These are phyloP conservation scores for Chytriomyces confervae DNA, from an alignment of 192 early-diverging fungal species.

Conservation along the genomic window DNA sequence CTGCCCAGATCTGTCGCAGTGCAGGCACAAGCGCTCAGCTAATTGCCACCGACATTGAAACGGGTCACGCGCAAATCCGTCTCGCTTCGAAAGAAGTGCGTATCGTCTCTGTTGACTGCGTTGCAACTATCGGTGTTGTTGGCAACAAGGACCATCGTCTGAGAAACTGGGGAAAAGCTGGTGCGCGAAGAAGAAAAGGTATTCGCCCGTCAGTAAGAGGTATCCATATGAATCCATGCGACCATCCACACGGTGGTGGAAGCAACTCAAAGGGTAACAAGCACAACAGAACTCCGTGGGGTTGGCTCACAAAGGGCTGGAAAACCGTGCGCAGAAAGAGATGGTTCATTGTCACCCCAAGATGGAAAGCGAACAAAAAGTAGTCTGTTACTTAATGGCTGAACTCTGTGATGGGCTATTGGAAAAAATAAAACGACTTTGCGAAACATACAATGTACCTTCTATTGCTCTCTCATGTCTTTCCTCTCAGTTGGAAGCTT, in stretches of 20 bases:
- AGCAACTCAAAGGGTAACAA: slow-evolving; percentile 91
- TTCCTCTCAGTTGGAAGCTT: no score
- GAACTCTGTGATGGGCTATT: no score
- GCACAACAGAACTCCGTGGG: slow-evolving; percentile 88
- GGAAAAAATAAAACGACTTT: no score
- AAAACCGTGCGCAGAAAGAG: slow-evolving; percentile 67
- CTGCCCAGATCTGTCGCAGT: slow-evolving; percentile 77
- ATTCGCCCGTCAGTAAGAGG: slow-evolving; percentile 92
- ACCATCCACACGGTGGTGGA: slow-evolving; percentile 99
- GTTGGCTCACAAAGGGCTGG: slow-evolving; percentile 90
- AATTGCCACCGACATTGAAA: slow-evolving; percentile 71
- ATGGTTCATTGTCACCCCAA: slow-evolving; percentile 51
- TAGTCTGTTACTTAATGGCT: not conserved
- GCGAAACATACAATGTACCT: no score
- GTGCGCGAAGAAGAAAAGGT: slow-evolving; percentile 80
- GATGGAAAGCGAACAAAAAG: slow-evolving; percentile 51
- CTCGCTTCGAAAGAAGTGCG: slow-evolving; percentile 88
- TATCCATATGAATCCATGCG: slow-evolving; percentile 91
- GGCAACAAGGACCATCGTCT: slow-evolving; percentile 91
- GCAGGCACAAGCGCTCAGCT: slow-evolving; percentile 89
- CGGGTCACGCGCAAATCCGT: slow-evolving; percentile 82
- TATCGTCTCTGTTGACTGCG: slow-evolving; percentile 79
- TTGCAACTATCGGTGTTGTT: slow-evolving; percentile 88
- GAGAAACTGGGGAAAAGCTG: slow-evolving; percentile 87
- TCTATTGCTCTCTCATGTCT: no score